These are phyloP conservation scores for Sambucus nigra DNA, from an alignment of 129 eudicot genomes.

Conservation along the genomic window DNA sequence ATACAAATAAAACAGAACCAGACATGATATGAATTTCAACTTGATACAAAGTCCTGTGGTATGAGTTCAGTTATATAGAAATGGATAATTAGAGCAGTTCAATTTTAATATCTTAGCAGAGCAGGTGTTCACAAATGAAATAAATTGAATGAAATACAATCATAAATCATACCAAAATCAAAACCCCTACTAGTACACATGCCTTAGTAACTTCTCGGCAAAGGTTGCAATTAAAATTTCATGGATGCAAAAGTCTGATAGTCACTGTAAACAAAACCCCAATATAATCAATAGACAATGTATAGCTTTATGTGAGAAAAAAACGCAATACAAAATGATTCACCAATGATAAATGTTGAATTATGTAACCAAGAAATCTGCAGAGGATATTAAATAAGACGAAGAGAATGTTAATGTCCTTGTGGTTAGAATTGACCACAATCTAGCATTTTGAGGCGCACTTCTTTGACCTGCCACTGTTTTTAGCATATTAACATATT, in stretches of 20 bases:
- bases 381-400: constrained; percentile 62
- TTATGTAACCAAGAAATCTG: constrained; percentile 57
- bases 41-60: background rate
- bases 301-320: too few relatives aligned
- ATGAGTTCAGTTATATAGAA: background rate
- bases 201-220: constrained; percentile 76
- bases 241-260: constrained; percentile 81
- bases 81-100: background rate
- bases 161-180: constrained; percentile 57
- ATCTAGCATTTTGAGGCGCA: constrained; percentile 80
- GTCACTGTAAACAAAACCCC: constrained; percentile 47
- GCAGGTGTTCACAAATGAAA: background rate
- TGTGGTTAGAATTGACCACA: constrained; percentile 65
- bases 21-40: too few relatives aligned
- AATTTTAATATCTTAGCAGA: background rate
- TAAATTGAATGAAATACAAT: constrained; percentile 1
- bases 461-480: constrained; percentile 45
- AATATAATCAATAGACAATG: background rate
- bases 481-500: constrained; percentile 56
- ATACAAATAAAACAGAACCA: too few relatives aligned
- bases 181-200: constrained; percentile 72
- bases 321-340: constrained; percentile 1
- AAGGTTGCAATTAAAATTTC: constrained; percentile 66
- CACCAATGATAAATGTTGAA: too few relatives aligned
- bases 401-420: constrained; percentile 73